These are phyloP conservation scores for Podospora fimiseda DNA, from an alignment of 495 filamentous ascomycete genomes.

Conservation along the genomic window DNA sequence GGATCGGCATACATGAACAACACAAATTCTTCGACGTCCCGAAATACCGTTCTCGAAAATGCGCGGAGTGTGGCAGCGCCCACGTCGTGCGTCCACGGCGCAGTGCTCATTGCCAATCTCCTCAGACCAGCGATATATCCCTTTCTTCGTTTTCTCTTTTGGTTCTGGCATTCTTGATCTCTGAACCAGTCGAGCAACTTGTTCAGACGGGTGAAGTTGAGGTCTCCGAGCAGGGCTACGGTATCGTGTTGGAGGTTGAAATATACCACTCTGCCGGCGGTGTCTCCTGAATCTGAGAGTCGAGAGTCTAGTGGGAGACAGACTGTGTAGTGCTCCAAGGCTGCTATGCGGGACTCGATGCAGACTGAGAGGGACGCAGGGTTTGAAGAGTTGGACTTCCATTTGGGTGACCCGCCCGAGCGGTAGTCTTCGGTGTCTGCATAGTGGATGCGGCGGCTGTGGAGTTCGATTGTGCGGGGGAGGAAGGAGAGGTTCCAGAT, in stretches of 20 bases:
- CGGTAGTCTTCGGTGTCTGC: constrained; percentile 8
- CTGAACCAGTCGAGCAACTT: constrained; percentile 23
- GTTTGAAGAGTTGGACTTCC: constrained; percentile 29
- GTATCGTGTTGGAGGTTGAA: constrained; percentile 25
- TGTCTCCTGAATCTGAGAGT: no score
- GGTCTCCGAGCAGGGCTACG: constrained; percentile 25
- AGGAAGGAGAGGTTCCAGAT: constrained; percentile 29
- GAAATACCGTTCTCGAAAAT: constrained; percentile 22
- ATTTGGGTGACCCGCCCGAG: constrained; percentile 10
- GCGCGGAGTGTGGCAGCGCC: constrained; percentile 20
- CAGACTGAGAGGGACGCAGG: constrained; percentile 26
- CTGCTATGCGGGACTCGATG: constrained; percentile 26
- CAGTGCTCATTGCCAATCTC: constrained; percentile 53
- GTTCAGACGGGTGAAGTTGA: constrained; percentile 15
- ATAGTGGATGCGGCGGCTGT: constrained; percentile 24
- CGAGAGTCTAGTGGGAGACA: constrained; percentile 21
- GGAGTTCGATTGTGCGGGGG: constrained; percentile 30
- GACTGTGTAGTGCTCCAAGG: constrained; percentile 26
- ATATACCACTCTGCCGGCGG: constrained; percentile 19
- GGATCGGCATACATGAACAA: constrained; percentile 21
- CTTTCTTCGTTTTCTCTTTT: background rate
- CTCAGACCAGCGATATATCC: constrained; percentile 43
- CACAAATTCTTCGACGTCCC: constrained; percentile 23
- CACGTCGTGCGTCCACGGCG: constrained; percentile 50
- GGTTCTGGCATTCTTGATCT: background rate